Conservation (phyloP, 2,329 filamentous ascomycete genomes). For the Tolypocladium sp. region DNA sequence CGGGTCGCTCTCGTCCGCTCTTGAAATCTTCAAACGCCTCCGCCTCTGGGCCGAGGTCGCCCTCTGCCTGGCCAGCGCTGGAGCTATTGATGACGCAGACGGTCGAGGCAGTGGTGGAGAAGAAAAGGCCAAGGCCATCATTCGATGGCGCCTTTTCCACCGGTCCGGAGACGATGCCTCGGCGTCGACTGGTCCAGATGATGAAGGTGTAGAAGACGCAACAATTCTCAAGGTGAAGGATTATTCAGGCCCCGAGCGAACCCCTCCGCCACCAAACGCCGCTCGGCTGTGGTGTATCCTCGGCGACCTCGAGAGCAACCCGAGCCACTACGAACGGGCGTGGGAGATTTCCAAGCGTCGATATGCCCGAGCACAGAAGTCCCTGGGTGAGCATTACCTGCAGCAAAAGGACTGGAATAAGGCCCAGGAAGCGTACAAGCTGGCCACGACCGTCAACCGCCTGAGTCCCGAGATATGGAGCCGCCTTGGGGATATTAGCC, state of each 20-base stretch:
- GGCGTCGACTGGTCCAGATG: slow-evolving; percentile 31
- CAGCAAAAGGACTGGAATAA: slow-evolving; percentile 54
- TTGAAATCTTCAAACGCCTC: slow-evolving; percentile 92
- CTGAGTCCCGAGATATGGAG: slow-evolving; percentile 83
- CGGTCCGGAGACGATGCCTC: slow-evolving; percentile 33
- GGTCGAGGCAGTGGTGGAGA: slow-evolving; percentile 53
- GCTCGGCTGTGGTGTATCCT: slow-evolving; percentile 88
- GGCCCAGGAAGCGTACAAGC: slow-evolving; percentile 68
- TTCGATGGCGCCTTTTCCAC: slow-evolving; percentile 72
- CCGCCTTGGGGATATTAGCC: slow-evolving; percentile 76
- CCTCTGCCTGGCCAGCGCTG: slow-evolving; percentile 66
- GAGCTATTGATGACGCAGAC: slow-evolving; percentile 46
- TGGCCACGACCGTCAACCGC: slow-evolving; percentile 70
- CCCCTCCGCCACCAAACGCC: slow-evolving; percentile 70
- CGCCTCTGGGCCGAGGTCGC: slow-evolving; percentile 94
- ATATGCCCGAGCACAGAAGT: slow-evolving; percentile 81
- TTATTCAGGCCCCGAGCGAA: slow-evolving; percentile 52
- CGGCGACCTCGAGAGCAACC: slow-evolving; percentile 74
- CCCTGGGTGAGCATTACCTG: slow-evolving; percentile 72
- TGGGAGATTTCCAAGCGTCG: slow-evolving; percentile 78
- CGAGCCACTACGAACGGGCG: slow-evolving; percentile 69
- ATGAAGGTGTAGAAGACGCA: slow-evolving; percentile 44
- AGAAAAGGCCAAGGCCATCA: slow-evolving; percentile 67
- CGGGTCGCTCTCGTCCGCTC: slow-evolving; percentile 77
- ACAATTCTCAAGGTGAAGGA: slow-evolving; percentile 44